phyloP scores from a whole-genome alignment of 2,329 filamentous ascomycete species.

The Clarireedia monteithiana region DNA sequence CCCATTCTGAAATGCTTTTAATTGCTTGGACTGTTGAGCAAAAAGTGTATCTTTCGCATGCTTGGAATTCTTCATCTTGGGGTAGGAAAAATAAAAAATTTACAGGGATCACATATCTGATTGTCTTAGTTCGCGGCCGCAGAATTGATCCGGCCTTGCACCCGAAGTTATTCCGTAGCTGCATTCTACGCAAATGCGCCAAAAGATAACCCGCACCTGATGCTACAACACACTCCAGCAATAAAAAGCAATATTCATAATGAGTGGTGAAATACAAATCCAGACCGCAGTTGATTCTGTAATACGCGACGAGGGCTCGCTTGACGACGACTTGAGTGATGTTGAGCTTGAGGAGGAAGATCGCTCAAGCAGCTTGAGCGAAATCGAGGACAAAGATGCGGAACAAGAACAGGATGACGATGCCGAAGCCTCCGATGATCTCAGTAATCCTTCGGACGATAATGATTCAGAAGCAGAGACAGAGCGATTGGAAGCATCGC shows the following conservation, averaged over 20 bases:
- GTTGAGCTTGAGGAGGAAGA: conserved; percentile 46
- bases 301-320: conserved; percentile 20
- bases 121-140: no score
- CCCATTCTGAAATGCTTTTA: conserved; percentile 20
- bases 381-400: conserved; percentile 70
- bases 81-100: conserved; percentile 7
- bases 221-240: neutral
- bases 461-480: conserved; percentile 85
- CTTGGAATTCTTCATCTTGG: neutral
- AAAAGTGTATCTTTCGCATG: neutral
- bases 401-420: conserved; percentile 53
- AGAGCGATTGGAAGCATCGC: conserved; percentile 85
- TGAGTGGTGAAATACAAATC: conserved; percentile 26
- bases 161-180: no score
- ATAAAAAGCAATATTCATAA: conserved; percentile 15
- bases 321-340: conserved; percentile 26
- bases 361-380: conserved; percentile 85
- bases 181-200: no score
- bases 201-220: neutral
- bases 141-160: no score
- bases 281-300: conserved; percentile 21
- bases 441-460: conserved; percentile 40
- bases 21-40: neutral
- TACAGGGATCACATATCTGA: neutral
- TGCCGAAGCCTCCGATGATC: conserved; percentile 32